Evolutionary conservation across 305 asterid species (phyloP), one percentile per base, ranked within the genome.

Genomic region (Fraxinus nigra): DNA sequence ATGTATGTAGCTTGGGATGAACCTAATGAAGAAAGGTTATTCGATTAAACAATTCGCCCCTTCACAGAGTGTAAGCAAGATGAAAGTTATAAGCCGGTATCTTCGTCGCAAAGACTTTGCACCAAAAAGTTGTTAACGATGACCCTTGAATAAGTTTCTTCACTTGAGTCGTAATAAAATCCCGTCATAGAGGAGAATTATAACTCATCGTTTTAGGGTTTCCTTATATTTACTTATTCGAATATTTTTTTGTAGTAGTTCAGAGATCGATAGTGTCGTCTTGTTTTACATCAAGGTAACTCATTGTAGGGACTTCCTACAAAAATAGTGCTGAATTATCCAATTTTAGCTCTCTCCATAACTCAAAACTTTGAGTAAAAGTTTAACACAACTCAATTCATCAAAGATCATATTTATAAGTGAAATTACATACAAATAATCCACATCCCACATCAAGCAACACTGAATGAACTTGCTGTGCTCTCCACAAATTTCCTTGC

Each of bases 401-500:
- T 13, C 14, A 72, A 72, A 14, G 46, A 32, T 72, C 26, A 33
- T 70, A 70, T 72, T 16, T 72, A 33, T 72, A 72, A 72, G 28
- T n/a, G 48, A 72, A 72, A 72, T 72, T 72, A 72, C 26, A 72
- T 32, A 33, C 43, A 72, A 4, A 72, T 33, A 72, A 6, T 9
- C 24, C 5, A 33, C 24, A 14, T 70, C 22, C 24, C 76, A 72
- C n/a, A 32, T 72, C 43, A 94, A 77, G 98, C 97, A 80, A 92
- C 84, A 82, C 92, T 90, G 92, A 97, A 97, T 33, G 98, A 97
- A 77, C 10, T 77, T n/a, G 94, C 89, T 24, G 97, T 89, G 76
- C 18, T 89, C 92, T 96, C 99, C 9, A 94, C 98, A 78, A 84
- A 96, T 86, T 86, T 94, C 89, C 79, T 90, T 30, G 98, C 95